These are phyloP conservation scores for Blastobotrys mokoenaii DNA, from an alignment of 805 yeast genomes.

Conservation along the genomic window DNA sequence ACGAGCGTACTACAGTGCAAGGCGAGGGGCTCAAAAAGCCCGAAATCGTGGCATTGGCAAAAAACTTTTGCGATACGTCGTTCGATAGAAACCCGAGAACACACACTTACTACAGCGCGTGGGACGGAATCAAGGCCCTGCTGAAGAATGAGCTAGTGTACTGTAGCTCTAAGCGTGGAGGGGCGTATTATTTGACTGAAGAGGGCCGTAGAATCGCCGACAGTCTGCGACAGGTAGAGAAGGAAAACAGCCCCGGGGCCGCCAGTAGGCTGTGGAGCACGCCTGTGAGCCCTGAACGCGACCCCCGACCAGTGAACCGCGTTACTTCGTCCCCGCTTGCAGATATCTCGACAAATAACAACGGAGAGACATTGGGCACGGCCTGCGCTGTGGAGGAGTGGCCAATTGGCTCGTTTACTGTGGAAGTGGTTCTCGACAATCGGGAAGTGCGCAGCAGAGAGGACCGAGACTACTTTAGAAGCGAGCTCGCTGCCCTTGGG, in stretches of 20 bases:
- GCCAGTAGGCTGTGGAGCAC: constrained; percentile 1
- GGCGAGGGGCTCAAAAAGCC: constrained; percentile 56
- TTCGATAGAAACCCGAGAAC: constrained; percentile 11
- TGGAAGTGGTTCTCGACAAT: constrained; percentile 64
- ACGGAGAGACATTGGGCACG: neutral
- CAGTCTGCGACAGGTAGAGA: constrained; percentile 46
- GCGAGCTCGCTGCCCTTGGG: constrained; percentile 41
- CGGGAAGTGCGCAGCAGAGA: constrained; percentile 59
- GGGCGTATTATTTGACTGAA: constrained; percentile 53
- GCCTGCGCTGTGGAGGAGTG: constrained; percentile 33
- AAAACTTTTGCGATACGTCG: constrained; percentile 34
- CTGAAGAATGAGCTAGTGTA: constrained; percentile 51
- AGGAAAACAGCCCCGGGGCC: constrained; percentile 33
- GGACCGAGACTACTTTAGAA: constrained; percentile 54
- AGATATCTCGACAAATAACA: neutral
- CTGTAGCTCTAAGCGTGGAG: constrained; percentile 33
- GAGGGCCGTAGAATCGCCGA: constrained; percentile 59
- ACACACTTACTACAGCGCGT: constrained; percentile 18
- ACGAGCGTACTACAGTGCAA: constrained; percentile 8
- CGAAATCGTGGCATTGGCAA: constrained; percentile 46
- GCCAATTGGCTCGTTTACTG: constrained; percentile 50
- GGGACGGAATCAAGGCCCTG: constrained; percentile 45
- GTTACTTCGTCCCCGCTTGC: neutral
- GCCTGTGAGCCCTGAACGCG: constrained; percentile 1
- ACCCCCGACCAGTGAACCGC: too few relatives aligned